Evolutionary conservation across 306 rosid species (phyloP).

Genomic region (Hippophae gyantsensis): DNA sequence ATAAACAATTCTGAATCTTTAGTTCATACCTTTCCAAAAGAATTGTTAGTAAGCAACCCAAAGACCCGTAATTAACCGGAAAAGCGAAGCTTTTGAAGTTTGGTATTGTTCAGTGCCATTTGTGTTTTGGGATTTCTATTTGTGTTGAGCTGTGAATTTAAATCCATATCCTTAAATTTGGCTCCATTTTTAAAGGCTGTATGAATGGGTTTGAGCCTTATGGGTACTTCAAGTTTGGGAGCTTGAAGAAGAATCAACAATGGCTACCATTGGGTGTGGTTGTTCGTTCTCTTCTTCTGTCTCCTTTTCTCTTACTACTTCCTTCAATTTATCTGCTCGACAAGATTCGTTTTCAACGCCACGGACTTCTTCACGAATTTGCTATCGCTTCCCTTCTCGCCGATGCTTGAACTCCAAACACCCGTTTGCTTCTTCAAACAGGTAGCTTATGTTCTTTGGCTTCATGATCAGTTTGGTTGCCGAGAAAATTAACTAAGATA

Average conservation of each 20-base stretch:
- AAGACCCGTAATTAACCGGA: too few species aligned
- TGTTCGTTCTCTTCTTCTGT: constrained; percentile 28
- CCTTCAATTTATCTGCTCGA: constrained; percentile 28
- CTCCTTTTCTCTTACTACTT: constrained; percentile 20
- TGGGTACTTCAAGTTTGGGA: constrained; percentile 48
- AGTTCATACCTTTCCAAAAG: too few species aligned
- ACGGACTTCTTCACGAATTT: constrained; percentile 37
- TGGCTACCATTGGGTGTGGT: constrained; percentile 45
- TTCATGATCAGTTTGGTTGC: not conserved
- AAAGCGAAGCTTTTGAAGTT: too few species aligned
- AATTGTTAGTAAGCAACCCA: too few species aligned
- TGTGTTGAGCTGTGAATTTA: too few species aligned
- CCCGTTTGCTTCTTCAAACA: constrained; percentile 22
- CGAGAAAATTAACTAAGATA: not conserved
- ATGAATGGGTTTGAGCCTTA: constrained; percentile 52
- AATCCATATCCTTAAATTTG: too few species aligned
- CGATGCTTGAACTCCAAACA: constrained; percentile 39
- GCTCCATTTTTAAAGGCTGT: constrained; percentile 35
- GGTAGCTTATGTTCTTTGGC: constrained; percentile 20
- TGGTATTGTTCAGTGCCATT: too few species aligned
- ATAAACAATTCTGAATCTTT: too few species aligned
- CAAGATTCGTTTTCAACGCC: constrained; percentile 25
- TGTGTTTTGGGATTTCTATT: too few species aligned
- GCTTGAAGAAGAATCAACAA: constrained; percentile 48
- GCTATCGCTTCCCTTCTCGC: constrained; percentile 52